Evolutionary conservation across 345 rosid genomes (phyloP).

Genomic region (Acer saccharum): DNA sequence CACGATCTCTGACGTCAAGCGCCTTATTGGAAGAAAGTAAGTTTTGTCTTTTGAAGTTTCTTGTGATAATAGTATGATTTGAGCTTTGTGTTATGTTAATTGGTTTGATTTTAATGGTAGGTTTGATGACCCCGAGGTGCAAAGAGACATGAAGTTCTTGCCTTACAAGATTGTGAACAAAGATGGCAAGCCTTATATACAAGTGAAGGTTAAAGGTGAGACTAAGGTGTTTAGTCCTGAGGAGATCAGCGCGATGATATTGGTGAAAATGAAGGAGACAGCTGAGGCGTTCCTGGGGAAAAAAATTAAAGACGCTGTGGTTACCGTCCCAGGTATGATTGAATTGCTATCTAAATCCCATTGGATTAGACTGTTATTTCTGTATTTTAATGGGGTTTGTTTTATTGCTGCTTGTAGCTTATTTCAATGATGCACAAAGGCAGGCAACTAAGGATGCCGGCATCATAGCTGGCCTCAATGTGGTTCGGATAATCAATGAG

Average conservation of each 20-base stretch:
- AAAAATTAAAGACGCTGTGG: slow-evolving; percentile 52
- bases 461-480: slow-evolving; percentile 42
- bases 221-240: slow-evolving; percentile 62
- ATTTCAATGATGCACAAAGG: slow-evolving; percentile 47
- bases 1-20: slow-evolving; percentile 54
- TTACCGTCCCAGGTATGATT: slow-evolving; percentile 54
- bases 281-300: slow-evolving; percentile 62
- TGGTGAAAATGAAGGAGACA: slow-evolving; percentile 61
- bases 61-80: not conserved
- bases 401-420: slow-evolving; percentile 24
- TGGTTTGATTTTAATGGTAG: slow-evolving; percentile 7
- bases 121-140: slow-evolving; percentile 52
- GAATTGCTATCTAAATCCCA: not conserved
- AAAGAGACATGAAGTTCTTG: slow-evolving; percentile 54
- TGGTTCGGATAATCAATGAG: slow-evolving; percentile 56
- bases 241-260: slow-evolving; percentile 61
- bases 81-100: not conserved
- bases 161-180: slow-evolving; percentile 53
- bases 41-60: not conserved
- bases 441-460: slow-evolving; percentile 43
- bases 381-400: not conserved
- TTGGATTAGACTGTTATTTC: not conserved
- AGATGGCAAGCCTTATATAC: slow-evolving; percentile 39
- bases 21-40: slow-evolving; percentile 57
- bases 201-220: slow-evolving; percentile 51